Conservation (phyloP, 1,284 basidiomycete genomes). For the Cryptococcus sp. region DNA sequence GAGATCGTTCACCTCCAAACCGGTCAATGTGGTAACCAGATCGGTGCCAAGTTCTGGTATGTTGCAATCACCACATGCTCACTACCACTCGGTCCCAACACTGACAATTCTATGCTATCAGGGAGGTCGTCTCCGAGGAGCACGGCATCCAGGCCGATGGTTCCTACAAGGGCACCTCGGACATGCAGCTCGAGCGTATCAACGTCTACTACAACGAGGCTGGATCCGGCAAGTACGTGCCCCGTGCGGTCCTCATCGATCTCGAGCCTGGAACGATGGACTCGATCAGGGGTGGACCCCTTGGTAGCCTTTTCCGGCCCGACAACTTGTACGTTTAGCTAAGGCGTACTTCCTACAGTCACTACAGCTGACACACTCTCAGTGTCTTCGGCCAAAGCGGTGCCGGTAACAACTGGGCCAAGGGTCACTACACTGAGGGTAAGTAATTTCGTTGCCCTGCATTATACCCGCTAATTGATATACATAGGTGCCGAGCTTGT, state of each 20-base stretch:
- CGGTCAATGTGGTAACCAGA: constrained; percentile 97
- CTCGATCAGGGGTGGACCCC: constrained; percentile 71
- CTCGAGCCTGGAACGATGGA: constrained; percentile 98
- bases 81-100: neutral
- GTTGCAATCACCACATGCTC: constrained; percentile 55
- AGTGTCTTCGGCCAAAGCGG: constrained; percentile 60
- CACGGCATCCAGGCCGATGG: constrained; percentile 93
- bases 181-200: constrained; percentile 96
- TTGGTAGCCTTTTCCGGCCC: constrained; percentile 59
- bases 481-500: constrained; percentile 59
- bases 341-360: neutral
- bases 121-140: constrained; percentile 80
- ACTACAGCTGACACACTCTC: constrained; percentile 6
- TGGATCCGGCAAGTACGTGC: constrained; percentile 87
- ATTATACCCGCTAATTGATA: neutral
- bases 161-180: constrained; percentile 86
- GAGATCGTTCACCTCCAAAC: constrained; percentile 98
- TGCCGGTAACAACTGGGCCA: constrained; percentile 63
- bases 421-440: constrained; percentile 58
- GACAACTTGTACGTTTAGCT: constrained; percentile 56
- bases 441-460: constrained; percentile 2
- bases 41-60: constrained; percentile 99
- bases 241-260: constrained; percentile 91
- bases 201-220: constrained; percentile 94
- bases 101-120: constrained; percentile 16